Conservation (phyloP, 768 basidiomycete genomes). For the Leccinum obscurum region DNA sequence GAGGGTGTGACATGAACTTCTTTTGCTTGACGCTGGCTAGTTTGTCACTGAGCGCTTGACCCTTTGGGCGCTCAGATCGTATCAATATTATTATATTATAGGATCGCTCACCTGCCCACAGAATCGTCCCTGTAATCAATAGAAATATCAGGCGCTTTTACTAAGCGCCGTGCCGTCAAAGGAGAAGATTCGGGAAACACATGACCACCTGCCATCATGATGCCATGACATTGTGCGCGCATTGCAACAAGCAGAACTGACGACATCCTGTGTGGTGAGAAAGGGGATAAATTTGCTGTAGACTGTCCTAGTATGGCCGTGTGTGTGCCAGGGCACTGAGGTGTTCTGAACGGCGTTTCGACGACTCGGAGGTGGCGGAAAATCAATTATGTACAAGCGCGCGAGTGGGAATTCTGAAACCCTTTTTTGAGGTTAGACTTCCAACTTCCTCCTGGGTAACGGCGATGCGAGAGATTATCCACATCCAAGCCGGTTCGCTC, state of each 20-base stretch:
- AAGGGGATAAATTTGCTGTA: slow-evolving; percentile 3
- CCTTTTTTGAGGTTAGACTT: neutral
- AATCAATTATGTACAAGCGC: neutral
- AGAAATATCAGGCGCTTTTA: neutral
- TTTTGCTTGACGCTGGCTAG: neutral
- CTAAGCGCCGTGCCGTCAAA: neutral
- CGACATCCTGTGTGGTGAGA: slow-evolving; percentile 5
- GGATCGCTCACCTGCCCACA: neutral
- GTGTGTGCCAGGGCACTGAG: neutral
- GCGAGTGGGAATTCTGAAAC: slow-evolving; percentile 8
- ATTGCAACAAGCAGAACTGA: neutral
- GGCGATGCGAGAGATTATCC: slow-evolving; percentile 73
- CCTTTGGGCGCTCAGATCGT: neutral
- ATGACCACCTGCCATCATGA: neutral
- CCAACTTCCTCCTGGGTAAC: neutral
- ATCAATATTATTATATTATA: neutral
- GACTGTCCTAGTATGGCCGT: neutral
- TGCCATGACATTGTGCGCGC: neutral
- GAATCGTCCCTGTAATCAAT: neutral
- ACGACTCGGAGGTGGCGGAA: neutral
- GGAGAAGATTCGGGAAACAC: neutral
- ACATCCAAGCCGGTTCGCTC: slow-evolving; percentile 69
- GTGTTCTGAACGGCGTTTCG: neutral
- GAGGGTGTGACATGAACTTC: neutral
- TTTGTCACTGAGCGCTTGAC: neutral